Percentiles rank a stretch among this genome's conserved stretches.
phyloP scores from a whole-genome alignment of 1,284 basidiomycete species.

The Agroathelia rolfsii region DNA sequence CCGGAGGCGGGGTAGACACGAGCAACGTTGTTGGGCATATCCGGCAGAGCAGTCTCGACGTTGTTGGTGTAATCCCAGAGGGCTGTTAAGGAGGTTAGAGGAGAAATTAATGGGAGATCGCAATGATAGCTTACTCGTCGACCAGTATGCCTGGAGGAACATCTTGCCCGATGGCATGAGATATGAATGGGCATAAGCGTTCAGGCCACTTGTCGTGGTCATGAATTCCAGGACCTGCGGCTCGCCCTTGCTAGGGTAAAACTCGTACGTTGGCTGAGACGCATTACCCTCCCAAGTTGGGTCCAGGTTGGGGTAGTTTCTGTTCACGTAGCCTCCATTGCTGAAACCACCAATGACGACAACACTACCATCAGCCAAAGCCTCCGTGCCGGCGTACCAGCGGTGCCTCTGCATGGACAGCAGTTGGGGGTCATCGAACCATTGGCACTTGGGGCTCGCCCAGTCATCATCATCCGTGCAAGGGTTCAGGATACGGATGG shows the following conservation, averaged over 20 bases:
- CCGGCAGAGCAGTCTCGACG: slow-evolving; percentile 48
- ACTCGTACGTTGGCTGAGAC: slow-evolving; percentile 67
- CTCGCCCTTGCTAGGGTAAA: slow-evolving; percentile 62
- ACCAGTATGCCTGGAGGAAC: slow-evolving; percentile 80
- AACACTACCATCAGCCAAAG: slow-evolving; percentile 57
- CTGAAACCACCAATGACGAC: slow-evolving; percentile 75
- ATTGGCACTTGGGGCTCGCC: slow-evolving; percentile 49
- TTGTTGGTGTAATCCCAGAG: slow-evolving; percentile 56
- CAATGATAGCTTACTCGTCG: slow-evolving; percentile 44
- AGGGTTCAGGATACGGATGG: slow-evolving; percentile 70
- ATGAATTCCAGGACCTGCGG: slow-evolving; percentile 71
- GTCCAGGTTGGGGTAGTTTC: slow-evolving; percentile 64
- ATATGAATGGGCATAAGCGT: slow-evolving; percentile 82
- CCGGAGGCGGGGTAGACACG: slow-evolving; percentile 92
- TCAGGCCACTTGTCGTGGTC: slow-evolving; percentile 76
- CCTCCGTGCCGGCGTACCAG: slow-evolving; percentile 85
- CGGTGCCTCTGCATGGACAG: slow-evolving; percentile 70
- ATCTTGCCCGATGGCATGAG: slow-evolving; percentile 78
- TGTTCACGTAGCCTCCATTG: slow-evolving; percentile 83
- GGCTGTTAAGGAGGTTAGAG: slow-evolving; percentile 31
- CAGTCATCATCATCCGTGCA: slow-evolving; percentile 50
- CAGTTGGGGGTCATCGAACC: slow-evolving; percentile 64
- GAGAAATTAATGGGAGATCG: slow-evolving; percentile 3
- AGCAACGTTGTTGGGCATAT: slow-evolving; percentile 57
- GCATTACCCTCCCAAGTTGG: slow-evolving; percentile 54